Evolutionary conservation across 352 stramenopile genomes (phyloP).

Genomic region (Phytophthora ramorum): DNA sequence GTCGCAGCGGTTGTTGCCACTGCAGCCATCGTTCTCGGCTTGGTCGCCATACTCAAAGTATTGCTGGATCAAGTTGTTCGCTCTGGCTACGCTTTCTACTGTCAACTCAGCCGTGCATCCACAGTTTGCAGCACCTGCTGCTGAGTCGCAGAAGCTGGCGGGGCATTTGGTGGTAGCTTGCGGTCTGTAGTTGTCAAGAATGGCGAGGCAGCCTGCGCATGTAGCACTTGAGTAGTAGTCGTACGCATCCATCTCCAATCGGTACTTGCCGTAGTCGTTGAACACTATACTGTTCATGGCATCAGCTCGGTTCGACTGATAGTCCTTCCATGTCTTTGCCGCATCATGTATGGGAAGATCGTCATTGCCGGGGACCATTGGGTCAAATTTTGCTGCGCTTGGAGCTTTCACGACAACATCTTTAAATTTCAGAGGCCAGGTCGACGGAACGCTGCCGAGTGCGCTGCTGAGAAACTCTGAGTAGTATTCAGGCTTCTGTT

Average conservation of each 20-base stretch:
- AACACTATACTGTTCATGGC: slow-evolving; percentile 57
- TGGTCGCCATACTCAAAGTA: slow-evolving; percentile 49
- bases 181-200: slow-evolving; percentile 61
- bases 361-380: slow-evolving; percentile 10
- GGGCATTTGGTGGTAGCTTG: slow-evolving; percentile 43
- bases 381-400: slow-evolving; percentile 14
- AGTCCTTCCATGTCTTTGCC: slow-evolving; percentile 56
- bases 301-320: slow-evolving; percentile 40
- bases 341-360: slow-evolving; percentile 21
- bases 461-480: slow-evolving; percentile 19
- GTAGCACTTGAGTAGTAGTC: slow-evolving; percentile 51
- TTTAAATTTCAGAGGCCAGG: slow-evolving; percentile 23
- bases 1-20: slow-evolving; percentile 54
- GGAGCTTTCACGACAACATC: slow-evolving; percentile 22
- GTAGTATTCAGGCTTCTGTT: slow-evolving; percentile 34
- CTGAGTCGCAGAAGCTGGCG: slow-evolving; percentile 40
- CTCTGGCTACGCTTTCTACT: slow-evolving; percentile 32
- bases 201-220: slow-evolving; percentile 57
- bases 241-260: slow-evolving; percentile 48
- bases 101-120: slow-evolving; percentile 32
- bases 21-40: slow-evolving; percentile 60
- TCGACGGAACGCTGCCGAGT: slow-evolving; percentile 17
- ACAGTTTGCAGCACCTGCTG: slow-evolving; percentile 3
- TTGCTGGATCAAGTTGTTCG: slow-evolving; percentile 34
- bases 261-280: slow-evolving; percentile 54